A percentile compares a stretch with the other conserved stretches of the same genome.
Evolutionary conservation across 208 protist species (phyloP).

Genomic region (Trypanosoma rangeli): DNA sequence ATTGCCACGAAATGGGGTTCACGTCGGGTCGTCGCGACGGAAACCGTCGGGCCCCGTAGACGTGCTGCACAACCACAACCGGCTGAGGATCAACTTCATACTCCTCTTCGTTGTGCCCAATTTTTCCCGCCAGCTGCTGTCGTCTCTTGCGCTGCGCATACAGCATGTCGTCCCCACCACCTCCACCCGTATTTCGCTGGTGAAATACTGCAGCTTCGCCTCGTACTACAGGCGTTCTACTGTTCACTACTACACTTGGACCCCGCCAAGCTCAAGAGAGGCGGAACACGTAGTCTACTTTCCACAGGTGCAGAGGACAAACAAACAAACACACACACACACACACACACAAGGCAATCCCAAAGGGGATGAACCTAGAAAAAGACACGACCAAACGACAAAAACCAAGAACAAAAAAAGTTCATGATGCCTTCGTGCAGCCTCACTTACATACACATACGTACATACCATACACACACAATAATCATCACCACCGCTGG

Average conservation of each 20-base stretch:
- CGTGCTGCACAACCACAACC: background rate
- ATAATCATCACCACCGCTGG: background rate
- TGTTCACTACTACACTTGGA: no score
- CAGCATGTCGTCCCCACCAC: slow-evolving; percentile 34
- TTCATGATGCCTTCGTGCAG: background rate
- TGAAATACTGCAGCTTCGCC: no score
- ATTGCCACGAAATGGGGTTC: slow-evolving; percentile 7
- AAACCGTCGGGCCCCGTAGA: background rate
- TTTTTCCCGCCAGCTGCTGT: slow-evolving; percentile 74
- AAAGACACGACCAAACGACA: background rate
- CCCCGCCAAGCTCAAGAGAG: background rate
- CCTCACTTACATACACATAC: background rate
- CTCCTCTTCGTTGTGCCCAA: slow-evolving; percentile 78
- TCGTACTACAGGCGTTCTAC: no score
- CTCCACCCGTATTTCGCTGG: background rate
- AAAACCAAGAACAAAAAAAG: background rate
- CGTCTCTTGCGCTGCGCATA: slow-evolving; percentile 53
- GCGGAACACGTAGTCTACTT: background rate
- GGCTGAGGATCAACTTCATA: slow-evolving; percentile 61
- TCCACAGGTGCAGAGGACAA: background rate
- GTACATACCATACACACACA: no score
- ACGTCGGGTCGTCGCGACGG: background rate
- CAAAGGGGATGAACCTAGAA: background rate
- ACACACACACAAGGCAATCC: background rate
- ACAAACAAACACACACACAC: background rate